Percentiles rank a stretch among this genome's conserved stretches.
phyloP scores from a whole-genome alignment of 1,284 basidiomycete genomes.

The Melanopsichium pennsylvanicum region DNA sequence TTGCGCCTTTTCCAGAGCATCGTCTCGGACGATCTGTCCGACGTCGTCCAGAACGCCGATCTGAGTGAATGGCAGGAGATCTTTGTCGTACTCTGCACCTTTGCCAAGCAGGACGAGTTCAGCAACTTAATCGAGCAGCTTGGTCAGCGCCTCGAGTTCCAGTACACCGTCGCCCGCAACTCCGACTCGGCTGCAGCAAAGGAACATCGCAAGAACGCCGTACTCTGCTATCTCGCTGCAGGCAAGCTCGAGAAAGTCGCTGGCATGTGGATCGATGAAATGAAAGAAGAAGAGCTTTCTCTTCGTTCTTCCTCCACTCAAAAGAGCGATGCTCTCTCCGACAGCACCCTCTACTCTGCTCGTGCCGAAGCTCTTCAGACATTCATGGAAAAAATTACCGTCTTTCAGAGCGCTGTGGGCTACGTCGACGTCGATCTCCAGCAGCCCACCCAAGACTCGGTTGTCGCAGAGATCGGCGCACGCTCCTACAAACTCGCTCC shows the following conservation, averaged over 20 bases:
- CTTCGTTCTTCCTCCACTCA: slow-evolving; percentile 36
- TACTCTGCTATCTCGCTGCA: slow-evolving; percentile 85
- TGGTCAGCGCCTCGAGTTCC: slow-evolving; percentile 86
- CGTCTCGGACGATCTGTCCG: slow-evolving; percentile 87
- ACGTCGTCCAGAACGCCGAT: slow-evolving; percentile 95
- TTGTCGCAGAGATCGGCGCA: slow-evolving; percentile 69
- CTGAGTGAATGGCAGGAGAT: slow-evolving; percentile 94
- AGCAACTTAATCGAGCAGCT: slow-evolving; percentile 86
- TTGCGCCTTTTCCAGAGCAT: slow-evolving; percentile 94
- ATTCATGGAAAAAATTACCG: slow-evolving; percentile 94
- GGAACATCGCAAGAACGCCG: slow-evolving; percentile 84
- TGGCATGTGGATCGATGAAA: slow-evolving; percentile 90
- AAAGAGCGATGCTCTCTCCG: slow-evolving; percentile 16
- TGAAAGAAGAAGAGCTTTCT: slow-evolving; percentile 80
- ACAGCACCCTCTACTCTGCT: slow-evolving; percentile 73
- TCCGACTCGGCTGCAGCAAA: slow-evolving; percentile 66
- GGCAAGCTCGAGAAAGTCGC: slow-evolving; percentile 87
- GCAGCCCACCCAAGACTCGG: slow-evolving; percentile 67
- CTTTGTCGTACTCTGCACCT: slow-evolving; percentile 96
- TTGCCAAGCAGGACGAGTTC: slow-evolving; percentile 86
- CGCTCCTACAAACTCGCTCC: slow-evolving; percentile 82
- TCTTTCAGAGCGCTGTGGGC: slow-evolving; percentile 87
- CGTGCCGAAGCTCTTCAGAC: slow-evolving; percentile 89
- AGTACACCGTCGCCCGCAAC: slow-evolving; percentile 70
- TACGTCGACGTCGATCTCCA: slow-evolving; percentile 84